These are phyloP conservation scores for Penicillium occitanis DNA, from an alignment of 2,329 filamentous ascomycete genomes.

Conservation along the genomic window DNA sequence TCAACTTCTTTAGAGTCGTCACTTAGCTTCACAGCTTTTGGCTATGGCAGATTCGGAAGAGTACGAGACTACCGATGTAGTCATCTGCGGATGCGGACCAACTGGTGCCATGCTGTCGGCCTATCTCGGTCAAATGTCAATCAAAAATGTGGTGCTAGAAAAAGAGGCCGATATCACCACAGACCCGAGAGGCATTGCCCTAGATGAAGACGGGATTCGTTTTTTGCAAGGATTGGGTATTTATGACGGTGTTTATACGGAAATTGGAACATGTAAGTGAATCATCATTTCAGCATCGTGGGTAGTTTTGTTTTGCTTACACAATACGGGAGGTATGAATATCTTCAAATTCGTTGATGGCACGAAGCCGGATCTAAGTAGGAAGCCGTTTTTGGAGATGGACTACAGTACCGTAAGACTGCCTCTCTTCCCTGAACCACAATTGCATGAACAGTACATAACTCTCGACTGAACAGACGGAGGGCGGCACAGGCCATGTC, in stretches of 20 bases:
- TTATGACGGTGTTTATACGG: slow-evolving; percentile 31
- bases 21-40: not conserved
- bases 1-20: not conserved
- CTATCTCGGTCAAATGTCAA: slow-evolving; percentile 27
- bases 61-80: slow-evolving; percentile 28
- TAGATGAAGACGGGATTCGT: slow-evolving; percentile 37
- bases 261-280: slow-evolving; percentile 31
- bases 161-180: slow-evolving; percentile 31
- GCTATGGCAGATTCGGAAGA: slow-evolving; percentile 4
- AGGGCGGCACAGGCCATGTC: slow-evolving; percentile 33
- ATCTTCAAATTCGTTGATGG: slow-evolving; percentile 21
- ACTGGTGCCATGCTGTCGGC: slow-evolving; percentile 33
- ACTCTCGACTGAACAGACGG: slow-evolving; percentile 22
- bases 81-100: slow-evolving; percentile 36
- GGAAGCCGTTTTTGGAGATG: slow-evolving; percentile 13
- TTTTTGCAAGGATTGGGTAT: slow-evolving; percentile 32
- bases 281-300: not conserved
- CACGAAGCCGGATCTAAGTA: not conserved
- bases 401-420: slow-evolving; percentile 12
- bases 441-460: not conserved
- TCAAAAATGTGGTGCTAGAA: slow-evolving; percentile 32
- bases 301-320: not conserved
- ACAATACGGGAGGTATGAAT: slow-evolving; percentile 20
- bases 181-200: slow-evolving; percentile 34
- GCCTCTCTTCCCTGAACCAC: not conserved